Evolutionary conservation across 192 early-diverging fungal species (phyloP), one percentile per base, ranked within the genome.

Genomic region (Mortierella hygrophila): DNA sequence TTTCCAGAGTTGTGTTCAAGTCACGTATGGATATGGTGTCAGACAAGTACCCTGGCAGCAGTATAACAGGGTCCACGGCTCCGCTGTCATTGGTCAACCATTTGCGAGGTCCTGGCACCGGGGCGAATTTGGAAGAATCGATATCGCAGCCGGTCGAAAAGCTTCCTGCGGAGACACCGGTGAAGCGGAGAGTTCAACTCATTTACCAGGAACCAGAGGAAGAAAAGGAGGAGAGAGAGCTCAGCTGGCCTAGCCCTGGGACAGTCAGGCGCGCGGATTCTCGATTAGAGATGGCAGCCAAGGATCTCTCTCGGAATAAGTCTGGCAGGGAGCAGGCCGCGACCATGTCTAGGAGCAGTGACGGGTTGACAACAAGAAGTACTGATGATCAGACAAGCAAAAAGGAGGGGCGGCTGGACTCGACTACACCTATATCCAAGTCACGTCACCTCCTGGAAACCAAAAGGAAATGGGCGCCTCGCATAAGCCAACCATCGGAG

Each of bases 1-100:
- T 76, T 46, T 76, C 81, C 21, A 82, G 74, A n/a, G 74, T 82
- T 18, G 52, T 75, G 21, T 63, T 82, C 5, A 71, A 29, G 40
- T 77, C 81, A 18, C 70, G 32, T 7, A 10, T 52, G 23, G 75
- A 72, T 21, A 41, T 20, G 21, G 55, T 47, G 40, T 38, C 55
- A 26, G 26, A 38, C 32, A 68, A 16, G 26, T n/a, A 35, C 55
- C 32, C 29, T 32, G 29, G 29, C 6, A 20, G 26, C 42, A 41
- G 8, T 6, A 37, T n/a, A 40, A 35, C 10, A 32, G 60, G 60
- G 13, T 65, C 60, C 2, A 65, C 60, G 10, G 60, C 60, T 11
- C 60, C 60, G 3, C 23, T 65, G 11, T 65, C 60, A 32, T 65
- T 65, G 29, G 60, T 65, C 29, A 65, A 26, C 29, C 60, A 35